These are phyloP conservation scores for Phyllostachys edulis DNA, from an alignment of 176 grass and related monocot genomes.

Conservation along the genomic window DNA sequence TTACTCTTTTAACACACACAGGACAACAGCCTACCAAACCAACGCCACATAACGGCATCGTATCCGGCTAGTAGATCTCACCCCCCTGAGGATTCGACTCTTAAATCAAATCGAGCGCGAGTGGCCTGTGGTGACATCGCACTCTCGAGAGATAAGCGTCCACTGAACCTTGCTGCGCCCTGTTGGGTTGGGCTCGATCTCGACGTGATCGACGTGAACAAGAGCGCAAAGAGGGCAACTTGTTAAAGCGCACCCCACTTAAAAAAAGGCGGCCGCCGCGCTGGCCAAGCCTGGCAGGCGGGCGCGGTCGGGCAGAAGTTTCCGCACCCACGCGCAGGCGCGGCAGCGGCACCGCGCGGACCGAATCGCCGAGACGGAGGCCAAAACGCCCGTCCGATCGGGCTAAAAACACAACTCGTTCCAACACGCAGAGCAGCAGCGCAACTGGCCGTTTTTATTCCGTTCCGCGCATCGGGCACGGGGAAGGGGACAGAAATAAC, in stretches of 20 bases:
- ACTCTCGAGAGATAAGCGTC: not conserved
- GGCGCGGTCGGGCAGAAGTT: conserved; percentile 29
- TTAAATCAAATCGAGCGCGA: not conserved
- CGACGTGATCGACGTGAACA: conserved; percentile 41
- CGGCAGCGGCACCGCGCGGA: not conserved
- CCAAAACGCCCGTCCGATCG: not conserved
- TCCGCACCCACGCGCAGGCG: too few relatives aligned
- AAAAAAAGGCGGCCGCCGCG: conserved; percentile 28
- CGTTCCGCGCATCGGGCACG: conserved; percentile 5
- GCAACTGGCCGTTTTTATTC: conserved; percentile 7
- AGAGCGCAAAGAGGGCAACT: not conserved
- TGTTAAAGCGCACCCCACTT: not conserved
- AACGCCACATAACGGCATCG: not conserved
- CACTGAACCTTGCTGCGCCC: not conserved
- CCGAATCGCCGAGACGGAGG: not conserved
- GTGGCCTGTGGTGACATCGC: conserved; percentile 43
- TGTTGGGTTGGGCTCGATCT: conserved; percentile 8
- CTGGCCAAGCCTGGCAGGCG: conserved; percentile 31
- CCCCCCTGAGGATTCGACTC: conserved; percentile 24
- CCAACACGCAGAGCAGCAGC: not conserved
- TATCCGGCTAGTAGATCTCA: conserved; percentile 22
- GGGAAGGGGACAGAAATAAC: conserved; percentile 23
- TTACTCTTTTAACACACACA: too few relatives aligned
- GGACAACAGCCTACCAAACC: not conserved
- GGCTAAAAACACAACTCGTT: not conserved